Percentiles rank a stretch among this genome's conserved stretches.
phyloP scores from a whole-genome alignment of 2,329 filamentous ascomycete species.

The Colletotrichum simmondsii region DNA sequence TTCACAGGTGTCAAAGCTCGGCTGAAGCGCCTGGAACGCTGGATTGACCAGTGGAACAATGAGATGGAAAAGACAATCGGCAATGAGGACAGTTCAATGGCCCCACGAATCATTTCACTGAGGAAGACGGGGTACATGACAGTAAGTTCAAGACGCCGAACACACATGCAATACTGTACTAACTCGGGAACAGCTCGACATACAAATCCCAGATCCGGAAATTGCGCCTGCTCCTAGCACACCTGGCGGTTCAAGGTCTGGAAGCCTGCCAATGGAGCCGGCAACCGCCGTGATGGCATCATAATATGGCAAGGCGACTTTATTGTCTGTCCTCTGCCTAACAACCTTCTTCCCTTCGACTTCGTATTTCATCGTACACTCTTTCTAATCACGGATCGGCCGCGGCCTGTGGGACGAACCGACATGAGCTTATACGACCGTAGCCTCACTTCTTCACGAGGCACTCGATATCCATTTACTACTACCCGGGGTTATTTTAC shows the following conservation, averaged over 20 bases:
- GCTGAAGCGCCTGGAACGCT: slow-evolving; percentile 77
- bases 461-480: slow-evolving; percentile 34
- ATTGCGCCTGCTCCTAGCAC: slow-evolving; percentile 66
- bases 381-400: slow-evolving; percentile 31
- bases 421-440: slow-evolving; percentile 31
- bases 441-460: slow-evolving; percentile 8
- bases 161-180: slow-evolving; percentile 33
- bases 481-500: slow-evolving; percentile 13
- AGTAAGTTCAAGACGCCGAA: slow-evolving; percentile 59
- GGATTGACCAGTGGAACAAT: slow-evolving; percentile 88
- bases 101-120: slow-evolving; percentile 81
- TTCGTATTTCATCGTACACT: slow-evolving; percentile 27
- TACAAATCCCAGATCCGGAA: slow-evolving; percentile 83
- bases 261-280: slow-evolving; percentile 29
- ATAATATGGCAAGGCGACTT: slow-evolving; percentile 4
- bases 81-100: slow-evolving; percentile 60
- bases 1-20: slow-evolving; percentile 79
- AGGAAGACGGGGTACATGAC: slow-evolving; percentile 90
- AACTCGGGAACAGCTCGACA: slow-evolving; percentile 72
- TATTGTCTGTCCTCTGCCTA: background rate
- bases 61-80: slow-evolving; percentile 70
- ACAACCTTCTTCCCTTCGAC: slow-evolving; percentile 10
- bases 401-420: slow-evolving; percentile 11
- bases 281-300: slow-evolving; percentile 22
- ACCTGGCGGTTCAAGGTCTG: slow-evolving; percentile 26